Evolutionary conservation across 768 basidiomycete genomes (phyloP).

Genomic region (Rhizopogon salebrosus): DNA sequence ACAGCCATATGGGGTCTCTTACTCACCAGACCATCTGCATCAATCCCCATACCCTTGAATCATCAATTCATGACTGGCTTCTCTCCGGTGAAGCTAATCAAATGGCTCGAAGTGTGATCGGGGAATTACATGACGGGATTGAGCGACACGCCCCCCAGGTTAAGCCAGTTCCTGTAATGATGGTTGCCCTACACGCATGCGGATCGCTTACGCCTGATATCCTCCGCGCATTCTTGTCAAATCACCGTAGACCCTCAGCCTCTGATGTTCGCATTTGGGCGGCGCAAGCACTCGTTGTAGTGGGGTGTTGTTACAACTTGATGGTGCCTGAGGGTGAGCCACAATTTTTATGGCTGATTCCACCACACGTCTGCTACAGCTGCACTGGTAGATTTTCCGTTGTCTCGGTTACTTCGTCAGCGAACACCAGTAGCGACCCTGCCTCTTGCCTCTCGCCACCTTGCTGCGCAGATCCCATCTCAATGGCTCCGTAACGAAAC

Average conservation of each 20-base stretch:
- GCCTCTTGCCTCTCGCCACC: slow-evolving; percentile 46
- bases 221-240: slow-evolving; percentile 45
- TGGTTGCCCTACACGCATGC: slow-evolving; percentile 73
- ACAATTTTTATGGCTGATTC: background rate
- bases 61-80: slow-evolving; percentile 51
- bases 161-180: slow-evolving; percentile 39
- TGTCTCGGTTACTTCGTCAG: slow-evolving; percentile 30
- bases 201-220: slow-evolving; percentile 69
- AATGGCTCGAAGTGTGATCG: background rate
- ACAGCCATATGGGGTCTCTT: slow-evolving; percentile 31
- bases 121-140: background rate
- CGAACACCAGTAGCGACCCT: slow-evolving; percentile 16
- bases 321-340: slow-evolving; percentile 44
- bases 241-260: slow-evolving; percentile 12
- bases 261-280: slow-evolving; percentile 33
- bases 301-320: slow-evolving; percentile 80
- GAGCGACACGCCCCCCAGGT: background rate
- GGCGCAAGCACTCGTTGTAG: slow-evolving; percentile 50
- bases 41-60: slow-evolving; percentile 40
- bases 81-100: slow-evolving; percentile 3
- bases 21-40: slow-evolving; percentile 55
- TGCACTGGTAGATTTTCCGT: slow-evolving; percentile 45
- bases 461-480: slow-evolving; percentile 66
- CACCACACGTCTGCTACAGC: slow-evolving; percentile 3
- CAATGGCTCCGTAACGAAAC: slow-evolving; percentile 47